Percentiles rank a stretch among this genome's conserved stretches.
phyloP scores from a whole-genome alignment of 805 yeast genomes.

The Barnettozyma populi region DNA sequence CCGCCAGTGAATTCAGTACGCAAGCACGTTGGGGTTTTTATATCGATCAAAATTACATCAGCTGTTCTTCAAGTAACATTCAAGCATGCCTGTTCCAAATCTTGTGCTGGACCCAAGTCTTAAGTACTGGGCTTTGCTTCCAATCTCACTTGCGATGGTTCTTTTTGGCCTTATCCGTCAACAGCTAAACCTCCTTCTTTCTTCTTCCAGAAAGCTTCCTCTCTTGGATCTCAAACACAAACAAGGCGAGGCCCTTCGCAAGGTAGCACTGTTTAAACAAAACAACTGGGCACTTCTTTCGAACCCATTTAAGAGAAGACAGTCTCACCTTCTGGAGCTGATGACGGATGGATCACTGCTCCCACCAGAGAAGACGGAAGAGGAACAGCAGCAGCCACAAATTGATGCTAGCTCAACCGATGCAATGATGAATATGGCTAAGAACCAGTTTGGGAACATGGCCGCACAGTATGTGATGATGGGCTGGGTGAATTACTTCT shows the following conservation, averaged over 20 bases:
- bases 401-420: conserved; percentile 69
- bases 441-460: conserved; percentile 75
- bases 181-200: conserved; percentile 55
- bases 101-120: conserved; percentile 73
- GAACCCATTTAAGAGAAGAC: conserved; percentile 49
- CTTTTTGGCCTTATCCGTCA: conserved; percentile 77
- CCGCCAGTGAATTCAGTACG: too few relatives aligned
- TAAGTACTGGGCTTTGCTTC: conserved; percentile 85
- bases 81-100: conserved; percentile 36
- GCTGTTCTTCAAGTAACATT: neutral
- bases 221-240: conserved; percentile 42
- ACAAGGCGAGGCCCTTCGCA: conserved; percentile 59
- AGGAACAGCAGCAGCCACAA: conserved; percentile 51
- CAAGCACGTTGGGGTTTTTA: too few relatives aligned
- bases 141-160: conserved; percentile 87
- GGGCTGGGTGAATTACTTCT: conserved; percentile 95
- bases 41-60: neutral
- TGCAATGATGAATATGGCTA: conserved; percentile 68
- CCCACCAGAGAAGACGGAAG: conserved; percentile 35
- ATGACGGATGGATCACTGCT: conserved; percentile 51
- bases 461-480: conserved; percentile 90
- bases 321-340: conserved; percentile 39
- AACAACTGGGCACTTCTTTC: conserved; percentile 49
- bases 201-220: conserved; percentile 48
- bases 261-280: conserved; percentile 51